Evolutionary conservation across 2,329 filamentous ascomycete species (phyloP).

Genomic region (Fonsecaea pedrosoi): DNA sequence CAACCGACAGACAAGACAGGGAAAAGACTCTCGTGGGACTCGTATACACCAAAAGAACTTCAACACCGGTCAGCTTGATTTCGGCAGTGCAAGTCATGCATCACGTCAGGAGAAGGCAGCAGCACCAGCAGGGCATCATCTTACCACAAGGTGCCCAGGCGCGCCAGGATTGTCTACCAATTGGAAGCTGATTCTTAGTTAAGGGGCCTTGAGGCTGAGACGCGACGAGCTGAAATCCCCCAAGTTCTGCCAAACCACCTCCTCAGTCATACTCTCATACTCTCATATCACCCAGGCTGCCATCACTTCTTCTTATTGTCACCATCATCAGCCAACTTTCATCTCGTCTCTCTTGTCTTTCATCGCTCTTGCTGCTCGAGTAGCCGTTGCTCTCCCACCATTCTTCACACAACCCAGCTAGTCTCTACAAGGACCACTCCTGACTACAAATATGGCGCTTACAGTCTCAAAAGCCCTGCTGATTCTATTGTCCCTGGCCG

Average conservation of each 20-base stretch:
- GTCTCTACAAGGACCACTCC: neutral
- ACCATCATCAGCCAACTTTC: neutral
- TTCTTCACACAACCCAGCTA: neutral
- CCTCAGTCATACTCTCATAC: neutral
- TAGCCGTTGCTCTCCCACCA: neutral
- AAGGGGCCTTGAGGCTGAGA: conserved; percentile 19
- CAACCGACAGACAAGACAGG: neutral
- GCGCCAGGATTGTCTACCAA: neutral
- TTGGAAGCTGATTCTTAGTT: conserved; percentile 5
- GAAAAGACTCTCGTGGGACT: neutral
- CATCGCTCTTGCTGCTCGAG: neutral
- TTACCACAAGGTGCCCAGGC: neutral
- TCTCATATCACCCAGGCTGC: conserved; percentile 6
- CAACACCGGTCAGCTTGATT: neutral
- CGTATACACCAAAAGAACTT: neutral
- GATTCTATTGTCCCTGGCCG: conserved; percentile 32
- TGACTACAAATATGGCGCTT: conserved; percentile 22
- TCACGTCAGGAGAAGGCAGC: neutral
- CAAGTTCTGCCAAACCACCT: conserved; percentile 2
- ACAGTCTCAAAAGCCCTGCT: conserved; percentile 22
- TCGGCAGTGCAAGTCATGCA: conserved; percentile 5
- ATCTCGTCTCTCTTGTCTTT: neutral
- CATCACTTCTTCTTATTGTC: neutral
- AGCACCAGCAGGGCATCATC: neutral
- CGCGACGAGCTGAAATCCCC: conserved; percentile 16